These are phyloP conservation scores for Solanum verrucosum DNA, from an alignment of 257 asterid genomes.

Conservation along the genomic window DNA sequence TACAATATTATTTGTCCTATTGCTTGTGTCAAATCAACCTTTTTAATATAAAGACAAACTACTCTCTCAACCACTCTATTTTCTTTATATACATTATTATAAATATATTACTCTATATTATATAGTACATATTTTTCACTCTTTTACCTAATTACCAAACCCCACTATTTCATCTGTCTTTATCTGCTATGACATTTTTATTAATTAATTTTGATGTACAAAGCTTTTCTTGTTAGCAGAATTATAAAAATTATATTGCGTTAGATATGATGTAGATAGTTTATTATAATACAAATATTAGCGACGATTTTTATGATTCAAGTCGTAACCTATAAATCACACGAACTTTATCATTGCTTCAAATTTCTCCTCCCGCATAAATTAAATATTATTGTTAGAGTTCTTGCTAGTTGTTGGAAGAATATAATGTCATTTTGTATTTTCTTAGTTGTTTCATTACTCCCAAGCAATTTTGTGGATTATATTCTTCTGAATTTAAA, in stretches of 20 bases:
- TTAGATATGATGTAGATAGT: background rate
- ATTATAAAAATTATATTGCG: background rate
- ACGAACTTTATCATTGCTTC: accelerated
- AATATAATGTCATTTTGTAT: background rate
- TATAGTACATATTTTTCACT: background rate
- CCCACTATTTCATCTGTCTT: background rate
- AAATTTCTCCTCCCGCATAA: background rate
- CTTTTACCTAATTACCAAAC: background rate
- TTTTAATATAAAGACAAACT: slow-evolving; percentile 37
- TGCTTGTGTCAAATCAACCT: slow-evolving; percentile 22
- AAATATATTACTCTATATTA: no score
- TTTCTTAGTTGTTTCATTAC: background rate
- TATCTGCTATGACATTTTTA: background rate
- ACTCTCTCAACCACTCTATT: slow-evolving; percentile 28
- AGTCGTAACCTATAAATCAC: background rate
- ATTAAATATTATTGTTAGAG: background rate
- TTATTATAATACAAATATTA: background rate
- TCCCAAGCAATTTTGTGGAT: background rate
- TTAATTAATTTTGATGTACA: background rate
- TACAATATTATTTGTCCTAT: background rate
- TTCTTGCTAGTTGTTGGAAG: background rate
- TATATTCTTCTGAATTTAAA: background rate
- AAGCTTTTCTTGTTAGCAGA: background rate
- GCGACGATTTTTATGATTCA: accelerated
- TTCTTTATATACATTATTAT: background rate